Evolutionary conservation across 73 alveolate genomes (phyloP).

Genomic region (Tetrahymena thermophila): DNA sequence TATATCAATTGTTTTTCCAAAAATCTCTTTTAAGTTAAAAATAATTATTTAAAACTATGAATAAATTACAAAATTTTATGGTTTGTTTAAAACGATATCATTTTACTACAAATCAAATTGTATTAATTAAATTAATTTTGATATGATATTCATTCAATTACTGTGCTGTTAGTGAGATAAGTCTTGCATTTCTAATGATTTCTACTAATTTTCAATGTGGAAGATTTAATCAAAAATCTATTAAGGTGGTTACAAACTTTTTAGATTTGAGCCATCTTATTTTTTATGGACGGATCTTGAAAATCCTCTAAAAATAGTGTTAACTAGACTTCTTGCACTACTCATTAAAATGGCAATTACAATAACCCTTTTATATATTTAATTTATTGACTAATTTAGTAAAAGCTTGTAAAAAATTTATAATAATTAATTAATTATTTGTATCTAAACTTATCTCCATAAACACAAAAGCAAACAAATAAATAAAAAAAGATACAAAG

Average conservation of each 20-base stretch:
- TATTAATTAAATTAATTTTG: too few species aligned
- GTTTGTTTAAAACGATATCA: too few species aligned
- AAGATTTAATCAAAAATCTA: neutral
- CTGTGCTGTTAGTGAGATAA: neutral
- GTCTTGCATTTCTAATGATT: neutral
- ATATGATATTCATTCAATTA: neutral
- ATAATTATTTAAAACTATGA: neutral
- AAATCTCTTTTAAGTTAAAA: neutral
- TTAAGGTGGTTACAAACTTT: neutral
- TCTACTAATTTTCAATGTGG: neutral
- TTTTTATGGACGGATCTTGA: neutral
- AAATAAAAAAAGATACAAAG: too few species aligned
- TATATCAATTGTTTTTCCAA: neutral
- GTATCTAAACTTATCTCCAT: neutral
- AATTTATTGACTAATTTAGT: neutral
- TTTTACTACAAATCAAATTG: neutral
- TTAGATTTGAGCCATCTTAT: neutral
- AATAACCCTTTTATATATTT: neutral
- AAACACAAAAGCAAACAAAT: neutral
- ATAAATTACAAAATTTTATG: neutral
- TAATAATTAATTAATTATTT: too few species aligned
- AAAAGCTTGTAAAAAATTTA: neutral
- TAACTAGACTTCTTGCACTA: neutral
- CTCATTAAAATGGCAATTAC: neutral
- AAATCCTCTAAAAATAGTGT: neutral